Evolutionary conservation across 2,329 filamentous ascomycete species (phyloP), one percentile per base, ranked within the genome.

Genomic region (Stagonosporopsis cucurbitacearum): DNA sequence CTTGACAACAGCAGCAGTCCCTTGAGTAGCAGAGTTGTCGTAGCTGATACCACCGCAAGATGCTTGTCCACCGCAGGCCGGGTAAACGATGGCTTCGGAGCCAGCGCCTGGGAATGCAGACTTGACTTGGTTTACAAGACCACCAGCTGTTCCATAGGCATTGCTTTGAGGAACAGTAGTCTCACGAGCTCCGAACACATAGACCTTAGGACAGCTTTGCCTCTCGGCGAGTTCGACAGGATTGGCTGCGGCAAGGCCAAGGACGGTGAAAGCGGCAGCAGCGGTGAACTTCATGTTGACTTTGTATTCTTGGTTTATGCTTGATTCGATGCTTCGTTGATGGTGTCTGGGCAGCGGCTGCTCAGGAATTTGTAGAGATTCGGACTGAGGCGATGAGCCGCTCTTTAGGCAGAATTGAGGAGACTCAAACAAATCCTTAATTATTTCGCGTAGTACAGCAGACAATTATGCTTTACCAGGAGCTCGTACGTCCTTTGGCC

Each of bases 61-160:
- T 1, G 78, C 65, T 63, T 85, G 81, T 5, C 86, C 86, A 53
- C 87, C 87, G 37, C 85, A 88, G 2, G 87, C 87, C 33, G 88
- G 77, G 62, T 79, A 79, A 15, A 66, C 65, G 50, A 79, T 78
- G 12, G 77, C 76, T 50, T 78, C 77, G 2, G 77, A 65, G 23
- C 75, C 76, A 11, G 77, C 56, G 17, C 76, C 77, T 4, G 77
- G 63, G 61, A 74, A 77, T 2, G 77, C 74, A n/a, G 68, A 59
- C 40, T 76, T 65, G 55, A 79, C 75, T 25, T 68, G 62, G 67
- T 78, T 76, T 51, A 79, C 75, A 23, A 79, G 74, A 2, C 72
- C 72, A 36, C 68, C 67, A 22, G 73, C 70, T 26, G 75, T 77
- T 11, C 78, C 77, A 48, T 75, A 79, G 15, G 77, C 76, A 26